Conservation (phyloP, 1,284 basidiomycete genomes). For the Tausonia pullulans region DNA sequence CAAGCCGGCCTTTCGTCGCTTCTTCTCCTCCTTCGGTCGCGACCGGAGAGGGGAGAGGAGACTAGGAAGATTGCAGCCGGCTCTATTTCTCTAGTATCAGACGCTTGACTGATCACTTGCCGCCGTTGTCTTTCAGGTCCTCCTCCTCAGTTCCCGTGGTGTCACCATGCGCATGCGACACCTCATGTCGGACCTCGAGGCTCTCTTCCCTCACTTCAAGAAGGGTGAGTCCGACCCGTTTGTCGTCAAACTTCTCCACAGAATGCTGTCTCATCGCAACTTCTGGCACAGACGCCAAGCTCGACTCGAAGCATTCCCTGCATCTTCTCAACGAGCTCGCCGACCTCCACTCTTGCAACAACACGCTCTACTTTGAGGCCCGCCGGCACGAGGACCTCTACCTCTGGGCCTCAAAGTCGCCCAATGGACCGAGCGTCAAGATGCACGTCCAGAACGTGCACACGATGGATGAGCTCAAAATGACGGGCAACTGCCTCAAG, state of each 20-base stretch:
- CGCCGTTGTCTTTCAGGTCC: slow-evolving; percentile 40
- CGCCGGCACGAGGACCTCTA: slow-evolving; percentile 92
- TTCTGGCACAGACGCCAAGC: slow-evolving; percentile 63
- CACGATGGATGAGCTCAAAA: slow-evolving; percentile 99
- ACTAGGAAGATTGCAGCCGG: not conserved
- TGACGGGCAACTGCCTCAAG: slow-evolving; percentile 98
- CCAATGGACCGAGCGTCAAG: slow-evolving; percentile 94
- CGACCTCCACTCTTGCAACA: slow-evolving; percentile 96
- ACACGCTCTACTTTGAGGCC: slow-evolving; percentile 94
- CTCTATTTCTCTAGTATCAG: not conserved
- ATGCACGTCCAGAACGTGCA: slow-evolving; percentile 97
- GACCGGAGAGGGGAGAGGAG: not conserved
- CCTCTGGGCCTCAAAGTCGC: slow-evolving; percentile 91
- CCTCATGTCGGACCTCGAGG: slow-evolving; percentile 88
- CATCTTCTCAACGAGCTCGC: slow-evolving; percentile 92
- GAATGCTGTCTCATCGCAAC: not conserved
- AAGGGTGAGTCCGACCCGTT: slow-evolving; percentile 53
- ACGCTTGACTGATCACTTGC: not conserved
- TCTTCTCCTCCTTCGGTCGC: too few relatives aligned
- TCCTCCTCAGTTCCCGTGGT: slow-evolving; percentile 86
- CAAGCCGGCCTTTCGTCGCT: too few relatives aligned
- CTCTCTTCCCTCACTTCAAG: slow-evolving; percentile 86
- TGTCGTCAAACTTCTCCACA: too few relatives aligned
- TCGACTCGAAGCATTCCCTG: slow-evolving; percentile 93
- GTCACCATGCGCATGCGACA: slow-evolving; percentile 95